Evolutionary conservation across 768 basidiomycete species (phyloP), one percentile per base, ranked within the genome.

Genomic region (Xerocomus potaroensis): DNA sequence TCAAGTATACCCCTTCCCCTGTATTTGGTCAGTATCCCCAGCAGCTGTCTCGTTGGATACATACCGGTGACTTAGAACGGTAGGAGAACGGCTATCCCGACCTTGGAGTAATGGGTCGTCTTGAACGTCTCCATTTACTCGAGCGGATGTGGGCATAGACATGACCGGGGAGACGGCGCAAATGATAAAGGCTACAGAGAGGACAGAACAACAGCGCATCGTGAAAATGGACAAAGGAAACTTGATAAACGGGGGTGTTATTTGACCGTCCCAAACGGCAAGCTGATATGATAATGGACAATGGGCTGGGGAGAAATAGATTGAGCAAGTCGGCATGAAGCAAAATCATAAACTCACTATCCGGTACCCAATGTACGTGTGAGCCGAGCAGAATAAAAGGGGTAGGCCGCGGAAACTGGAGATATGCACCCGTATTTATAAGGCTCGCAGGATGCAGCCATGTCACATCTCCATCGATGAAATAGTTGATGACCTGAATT

Each of bases 181-280:
- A 1, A 37, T 22, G 10, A 54, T n/a, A 33, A 59, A 37, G 24
- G 46, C 41, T 3, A 47, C 40, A 12, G 40, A 48, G 27, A 60
- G 24, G 16, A 41, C n/a, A n/a, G 22, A 36, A 32, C 22, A 21
- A 12, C 43, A 40, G 11, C 30, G 44, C 57, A 54, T 60, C 32
- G 44, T 45, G 41, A 40, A 38, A 24, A 37, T 33, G 27, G 22
- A 36, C 7, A 42, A 47, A 16, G 10, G n/a, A 29, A 29, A 44
- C 16, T 45, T 4, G 34, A 31, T 44, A 11, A 45, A 43, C 5
- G 34, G 51, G 43, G 49, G 42, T n/a, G n/a, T n/a, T n/a, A n/a
- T n/a, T n/a, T n/a, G n/a, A n/a, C 48, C 51, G 47, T 49, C 46
- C n/a, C n/a, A n/a, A 50, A 53, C 38, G 27, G 31, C 36, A 47